These are phyloP conservation scores for Blastomyces silverae DNA, from an alignment of 2,329 filamentous ascomycete genomes.

Conservation along the genomic window DNA sequence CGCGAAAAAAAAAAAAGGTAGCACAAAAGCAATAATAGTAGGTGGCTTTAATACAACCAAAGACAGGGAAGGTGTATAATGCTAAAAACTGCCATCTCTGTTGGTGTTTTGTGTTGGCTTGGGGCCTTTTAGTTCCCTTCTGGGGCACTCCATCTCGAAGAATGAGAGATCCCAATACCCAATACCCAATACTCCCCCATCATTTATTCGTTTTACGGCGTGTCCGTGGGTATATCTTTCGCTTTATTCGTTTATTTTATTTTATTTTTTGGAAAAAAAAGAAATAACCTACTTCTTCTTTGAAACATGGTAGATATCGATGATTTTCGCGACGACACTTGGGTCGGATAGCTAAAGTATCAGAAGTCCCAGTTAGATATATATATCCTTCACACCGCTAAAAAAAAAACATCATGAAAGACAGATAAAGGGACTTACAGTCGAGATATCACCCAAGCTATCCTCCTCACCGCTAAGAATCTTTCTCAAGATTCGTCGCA, in stretches of 20 bases:
- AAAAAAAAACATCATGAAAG: slow-evolving; percentile 15
- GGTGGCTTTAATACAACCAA: neutral
- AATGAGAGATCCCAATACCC: neutral
- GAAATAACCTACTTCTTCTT: slow-evolving; percentile 33
- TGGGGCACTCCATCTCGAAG: no score
- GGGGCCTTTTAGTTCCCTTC: neutral
- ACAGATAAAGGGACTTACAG: slow-evolving; percentile 52
- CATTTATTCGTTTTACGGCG: neutral
- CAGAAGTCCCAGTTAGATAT: slow-evolving; percentile 1
- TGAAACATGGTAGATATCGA: slow-evolving; percentile 61
- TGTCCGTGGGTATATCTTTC: slow-evolving; percentile 5
- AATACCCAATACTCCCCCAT: neutral
- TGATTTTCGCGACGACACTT: slow-evolving; percentile 81
- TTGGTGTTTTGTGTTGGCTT: neutral
- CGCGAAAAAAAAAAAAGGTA: neutral
- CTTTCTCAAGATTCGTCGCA: slow-evolving; percentile 95
- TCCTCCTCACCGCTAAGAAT: slow-evolving; percentile 96
- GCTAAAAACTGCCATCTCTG: neutral
- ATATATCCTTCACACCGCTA: neutral
- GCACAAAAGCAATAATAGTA: neutral
- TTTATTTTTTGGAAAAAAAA: neutral
- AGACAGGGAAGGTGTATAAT: slow-evolving; percentile 7
- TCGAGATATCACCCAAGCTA: slow-evolving; percentile 86
- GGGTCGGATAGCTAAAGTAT: slow-evolving; percentile 71
- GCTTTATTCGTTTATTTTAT: neutral